Percentiles rank a stretch among this genome's conserved stretches.
phyloP scores from a whole-genome alignment of 2,329 filamentous ascomycete species.

The Colletotrichum sp. region DNA sequence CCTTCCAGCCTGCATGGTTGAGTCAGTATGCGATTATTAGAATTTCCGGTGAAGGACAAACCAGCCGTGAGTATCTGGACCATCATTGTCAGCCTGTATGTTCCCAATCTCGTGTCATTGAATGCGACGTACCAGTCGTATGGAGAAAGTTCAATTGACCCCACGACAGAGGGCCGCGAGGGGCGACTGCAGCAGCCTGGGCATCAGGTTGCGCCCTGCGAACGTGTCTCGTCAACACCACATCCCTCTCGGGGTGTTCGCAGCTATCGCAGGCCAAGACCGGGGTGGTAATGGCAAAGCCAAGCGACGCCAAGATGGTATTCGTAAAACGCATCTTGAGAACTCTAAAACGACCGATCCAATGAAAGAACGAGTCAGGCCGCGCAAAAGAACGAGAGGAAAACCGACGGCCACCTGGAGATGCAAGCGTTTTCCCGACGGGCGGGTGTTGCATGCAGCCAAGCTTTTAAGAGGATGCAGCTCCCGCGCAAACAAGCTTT shows the following conservation, averaged over 20 bases:
- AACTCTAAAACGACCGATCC: not conserved
- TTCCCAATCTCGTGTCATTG: constrained; percentile 64
- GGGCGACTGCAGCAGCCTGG: constrained; percentile 44
- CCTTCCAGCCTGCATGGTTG: constrained; percentile 53
- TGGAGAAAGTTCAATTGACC: constrained; percentile 66
- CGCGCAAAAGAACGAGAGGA: not conserved
- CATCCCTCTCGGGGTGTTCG: constrained; percentile 12
- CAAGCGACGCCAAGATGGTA: not conserved
- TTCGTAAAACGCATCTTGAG: not conserved
- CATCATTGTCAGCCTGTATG: not conserved
- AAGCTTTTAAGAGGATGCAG: not conserved
- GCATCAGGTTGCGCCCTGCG: constrained; percentile 55
- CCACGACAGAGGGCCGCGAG: constrained; percentile 58
- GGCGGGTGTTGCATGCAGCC: not conserved
- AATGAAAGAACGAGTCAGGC: not conserved
- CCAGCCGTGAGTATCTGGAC: not conserved
- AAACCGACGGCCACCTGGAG: not conserved
- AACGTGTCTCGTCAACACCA: constrained; percentile 33
- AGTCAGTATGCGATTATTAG: no score
- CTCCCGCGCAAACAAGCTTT: not conserved
- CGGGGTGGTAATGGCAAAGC: not conserved
- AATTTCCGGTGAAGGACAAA: not conserved
- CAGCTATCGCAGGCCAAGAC: not conserved
- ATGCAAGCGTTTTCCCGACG: not conserved
- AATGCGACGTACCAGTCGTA: not conserved